These are phyloP conservation scores for Lasiosphaeriaceae sp. DNA, from an alignment of 495 filamentous ascomycete species.

Conservation along the genomic window DNA sequence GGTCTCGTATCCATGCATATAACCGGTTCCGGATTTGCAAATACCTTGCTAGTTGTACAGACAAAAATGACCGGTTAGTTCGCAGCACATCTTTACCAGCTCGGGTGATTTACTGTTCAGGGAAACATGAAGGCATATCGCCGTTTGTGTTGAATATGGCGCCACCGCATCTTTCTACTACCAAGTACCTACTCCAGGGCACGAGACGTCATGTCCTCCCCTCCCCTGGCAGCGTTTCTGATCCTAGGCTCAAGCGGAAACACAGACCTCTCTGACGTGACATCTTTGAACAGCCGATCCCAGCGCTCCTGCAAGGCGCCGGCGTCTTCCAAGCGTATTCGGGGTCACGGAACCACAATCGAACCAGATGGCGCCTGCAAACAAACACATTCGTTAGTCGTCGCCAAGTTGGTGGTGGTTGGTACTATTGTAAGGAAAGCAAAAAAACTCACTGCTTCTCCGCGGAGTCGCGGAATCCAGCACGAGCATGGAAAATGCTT, in stretches of 20 bases:
- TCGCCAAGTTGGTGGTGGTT: background rate
- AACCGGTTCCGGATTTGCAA: too few species aligned
- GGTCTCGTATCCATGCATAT: too few species aligned
- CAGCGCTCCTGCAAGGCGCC: constrained; percentile 41
- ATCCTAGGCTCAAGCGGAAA: constrained; percentile 54
- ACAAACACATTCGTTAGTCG: too few species aligned
- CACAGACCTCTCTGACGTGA: constrained; percentile 45
- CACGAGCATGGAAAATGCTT: constrained; percentile 48
- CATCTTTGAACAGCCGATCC: constrained; percentile 49
- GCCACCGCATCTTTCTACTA: background rate
- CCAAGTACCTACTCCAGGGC: background rate
- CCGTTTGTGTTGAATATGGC: background rate
- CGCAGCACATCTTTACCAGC: too few species aligned
- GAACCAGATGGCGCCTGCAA: constrained; percentile 51
- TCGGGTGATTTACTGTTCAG: too few species aligned
- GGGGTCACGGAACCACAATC: constrained; percentile 56
- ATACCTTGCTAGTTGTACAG: too few species aligned
- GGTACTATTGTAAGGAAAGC: background rate
- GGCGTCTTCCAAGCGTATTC: constrained; percentile 56
- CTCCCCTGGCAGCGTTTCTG: constrained; percentile 30
- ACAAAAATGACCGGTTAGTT: too few species aligned
- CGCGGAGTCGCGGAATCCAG: constrained; percentile 32
- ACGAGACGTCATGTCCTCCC: constrained; percentile 1
- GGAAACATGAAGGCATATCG: too few species aligned
- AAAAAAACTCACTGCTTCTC: background rate